These are phyloP conservation scores for Alternaria dauci DNA, from an alignment of 2,329 filamentous ascomycete species.

Conservation along the genomic window DNA sequence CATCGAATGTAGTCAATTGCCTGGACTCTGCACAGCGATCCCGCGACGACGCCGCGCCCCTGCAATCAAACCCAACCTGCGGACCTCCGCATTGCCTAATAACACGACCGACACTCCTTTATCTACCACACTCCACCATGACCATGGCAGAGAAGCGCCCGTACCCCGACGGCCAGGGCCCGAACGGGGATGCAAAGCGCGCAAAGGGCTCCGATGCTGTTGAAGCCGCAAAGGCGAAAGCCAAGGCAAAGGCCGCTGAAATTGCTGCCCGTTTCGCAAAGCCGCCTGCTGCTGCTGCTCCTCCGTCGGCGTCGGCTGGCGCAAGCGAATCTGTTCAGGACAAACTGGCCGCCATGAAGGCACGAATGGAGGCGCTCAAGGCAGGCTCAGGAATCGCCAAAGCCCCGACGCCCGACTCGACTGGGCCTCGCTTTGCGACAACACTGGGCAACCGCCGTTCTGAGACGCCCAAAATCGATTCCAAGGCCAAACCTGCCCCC, in stretches of 20 bases:
- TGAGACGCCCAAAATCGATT: constrained; percentile 47
- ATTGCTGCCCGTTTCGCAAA: constrained; percentile 46
- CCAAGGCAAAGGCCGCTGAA: constrained; percentile 45
- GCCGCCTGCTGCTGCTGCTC: constrained; percentile 24
- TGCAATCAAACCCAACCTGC: constrained; percentile 8
- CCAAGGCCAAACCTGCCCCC: constrained; percentile 38
- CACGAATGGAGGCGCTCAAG: constrained; percentile 43
- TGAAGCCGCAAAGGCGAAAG: constrained; percentile 46
- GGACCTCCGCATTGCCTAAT: constrained; percentile 7
- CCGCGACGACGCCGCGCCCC: constrained; percentile 1
- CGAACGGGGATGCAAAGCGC: constrained; percentile 47
- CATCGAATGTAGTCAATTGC: neutral
- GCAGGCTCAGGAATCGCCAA: constrained; percentile 70
- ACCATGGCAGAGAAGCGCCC: constrained; percentile 57
- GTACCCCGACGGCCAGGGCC: constrained; percentile 45
- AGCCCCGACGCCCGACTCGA: constrained; percentile 50
- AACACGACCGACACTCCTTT: constrained; percentile 2
- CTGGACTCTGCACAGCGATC: neutral
- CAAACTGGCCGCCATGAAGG: constrained; percentile 41
- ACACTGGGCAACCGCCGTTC: constrained; percentile 63
- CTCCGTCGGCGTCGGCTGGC: constrained; percentile 23
- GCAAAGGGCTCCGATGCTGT: constrained; percentile 49
- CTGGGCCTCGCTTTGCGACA: constrained; percentile 63
- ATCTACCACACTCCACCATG: constrained; percentile 12
- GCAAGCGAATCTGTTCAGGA: constrained; percentile 29